phyloP scores from a whole-genome alignment of 169 alveolate species.

The Plasmodium vinckei region DNA sequence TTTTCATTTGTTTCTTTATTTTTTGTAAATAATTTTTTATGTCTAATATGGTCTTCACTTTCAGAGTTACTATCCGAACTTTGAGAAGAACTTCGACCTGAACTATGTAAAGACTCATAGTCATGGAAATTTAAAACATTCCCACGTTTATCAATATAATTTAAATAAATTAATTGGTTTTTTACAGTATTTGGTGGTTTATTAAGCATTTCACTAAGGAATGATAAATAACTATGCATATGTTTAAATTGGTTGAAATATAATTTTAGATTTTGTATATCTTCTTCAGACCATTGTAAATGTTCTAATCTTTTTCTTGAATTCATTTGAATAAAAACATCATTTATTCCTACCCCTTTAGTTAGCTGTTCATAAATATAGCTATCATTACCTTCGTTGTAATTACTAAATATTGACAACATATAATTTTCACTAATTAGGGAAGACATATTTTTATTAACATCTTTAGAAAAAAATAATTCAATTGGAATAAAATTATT shows the following conservation, averaged over 20 bases:
- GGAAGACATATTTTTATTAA: conserved; percentile 24
- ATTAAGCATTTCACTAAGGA: conserved; percentile 61
- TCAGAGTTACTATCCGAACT: neutral
- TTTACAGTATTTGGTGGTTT: conserved; percentile 45
- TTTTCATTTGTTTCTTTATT: neutral
- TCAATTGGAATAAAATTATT: conserved; percentile 45
- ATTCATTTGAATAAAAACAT: conserved; percentile 42
- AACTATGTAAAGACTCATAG: neutral
- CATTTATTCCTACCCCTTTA: conserved; percentile 37
- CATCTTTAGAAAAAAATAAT: conserved; percentile 32
- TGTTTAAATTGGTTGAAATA: conserved; percentile 70
- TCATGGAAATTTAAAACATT: conserved; percentile 24
- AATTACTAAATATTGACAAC: conserved; percentile 70
- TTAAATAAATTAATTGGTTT: conserved; percentile 46
- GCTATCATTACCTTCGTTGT: conserved; percentile 56
- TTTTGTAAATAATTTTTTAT: neutral
- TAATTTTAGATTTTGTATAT: conserved; percentile 30
- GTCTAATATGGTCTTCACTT: neutral
- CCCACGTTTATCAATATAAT: conserved; percentile 50
- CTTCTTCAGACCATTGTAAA: conserved; percentile 57
- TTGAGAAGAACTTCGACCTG: neutral
- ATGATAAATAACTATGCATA: conserved; percentile 54
- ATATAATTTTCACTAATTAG: conserved; percentile 54
- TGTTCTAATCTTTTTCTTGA: conserved; percentile 48
- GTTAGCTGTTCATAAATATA: conserved; percentile 22